These are phyloP conservation scores for Crithidia brevicula DNA, from an alignment of 208 protist species.

Conservation along the genomic window DNA sequence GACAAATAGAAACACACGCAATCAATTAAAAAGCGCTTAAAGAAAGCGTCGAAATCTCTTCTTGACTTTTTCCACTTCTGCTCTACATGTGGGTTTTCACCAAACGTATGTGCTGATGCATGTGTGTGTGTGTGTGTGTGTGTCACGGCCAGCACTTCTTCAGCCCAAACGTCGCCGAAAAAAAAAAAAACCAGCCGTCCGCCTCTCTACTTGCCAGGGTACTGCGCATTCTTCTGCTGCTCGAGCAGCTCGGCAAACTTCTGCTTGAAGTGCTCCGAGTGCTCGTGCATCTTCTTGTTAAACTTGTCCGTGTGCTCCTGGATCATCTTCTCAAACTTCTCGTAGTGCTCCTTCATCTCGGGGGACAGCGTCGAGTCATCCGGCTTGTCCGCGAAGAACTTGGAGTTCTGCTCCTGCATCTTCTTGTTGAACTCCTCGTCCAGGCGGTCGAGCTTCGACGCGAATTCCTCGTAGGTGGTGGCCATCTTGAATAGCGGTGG, in stretches of 20 bases:
- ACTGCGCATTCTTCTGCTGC: slow-evolving; percentile 93
- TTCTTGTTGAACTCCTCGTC: slow-evolving; percentile 91
- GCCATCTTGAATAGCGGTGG: slow-evolving; percentile 49
- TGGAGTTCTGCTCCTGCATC: slow-evolving; percentile 94
- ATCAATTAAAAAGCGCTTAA: too few relatives aligned
- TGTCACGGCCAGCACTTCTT: too few relatives aligned
- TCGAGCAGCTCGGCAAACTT: slow-evolving; percentile 91
- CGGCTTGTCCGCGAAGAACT: slow-evolving; percentile 93
- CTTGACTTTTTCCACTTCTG: too few relatives aligned
- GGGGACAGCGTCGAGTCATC: slow-evolving; percentile 89
- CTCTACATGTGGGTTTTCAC: too few relatives aligned
- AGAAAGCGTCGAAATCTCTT: too few relatives aligned
- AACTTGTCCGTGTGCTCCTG: slow-evolving; percentile 94
- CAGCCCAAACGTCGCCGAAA: background rate
- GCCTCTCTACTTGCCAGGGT: slow-evolving; percentile 76
- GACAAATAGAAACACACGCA: too few relatives aligned
- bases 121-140: background rate
- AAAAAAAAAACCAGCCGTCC: background rate
- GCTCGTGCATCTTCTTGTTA: slow-evolving; percentile 93
- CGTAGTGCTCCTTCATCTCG: slow-evolving; percentile 94
- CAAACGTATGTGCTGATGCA: too few relatives aligned
- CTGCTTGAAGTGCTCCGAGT: slow-evolving; percentile 92
- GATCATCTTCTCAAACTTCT: slow-evolving; percentile 94
- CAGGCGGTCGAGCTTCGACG: slow-evolving; percentile 90
- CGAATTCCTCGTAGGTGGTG: slow-evolving; percentile 90